These are phyloP conservation scores for Vinca minor DNA, from an alignment of 257 asterid species.

Conservation along the genomic window DNA sequence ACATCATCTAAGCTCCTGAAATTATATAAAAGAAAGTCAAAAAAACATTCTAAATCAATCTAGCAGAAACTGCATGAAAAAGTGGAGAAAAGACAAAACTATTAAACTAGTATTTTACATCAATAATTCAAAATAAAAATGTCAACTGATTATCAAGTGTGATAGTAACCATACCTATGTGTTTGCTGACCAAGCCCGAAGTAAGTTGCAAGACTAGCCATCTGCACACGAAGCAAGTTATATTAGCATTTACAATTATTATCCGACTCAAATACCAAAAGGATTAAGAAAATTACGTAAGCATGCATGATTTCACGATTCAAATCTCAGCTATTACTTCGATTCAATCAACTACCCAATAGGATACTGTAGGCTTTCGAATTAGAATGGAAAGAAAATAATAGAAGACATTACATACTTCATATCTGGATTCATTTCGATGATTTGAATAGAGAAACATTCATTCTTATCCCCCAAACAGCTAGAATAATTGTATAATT, in stretches of 20 bases:
- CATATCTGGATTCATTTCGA: too few species aligned
- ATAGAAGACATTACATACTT: background rate
- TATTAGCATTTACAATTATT: slow-evolving; percentile 8
- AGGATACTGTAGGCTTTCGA: background rate
- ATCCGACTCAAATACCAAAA: background rate
- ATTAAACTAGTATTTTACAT: too few species aligned
- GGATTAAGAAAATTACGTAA: background rate
- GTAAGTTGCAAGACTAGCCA: slow-evolving; percentile 85
- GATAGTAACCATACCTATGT: slow-evolving; percentile 50
- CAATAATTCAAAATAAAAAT: too few species aligned
- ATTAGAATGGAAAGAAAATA: background rate
- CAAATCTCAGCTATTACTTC: background rate
- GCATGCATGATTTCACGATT: too few species aligned
- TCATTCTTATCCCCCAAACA: background rate
- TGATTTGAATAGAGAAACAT: slow-evolving; percentile 5
- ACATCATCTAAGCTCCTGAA: slow-evolving; percentile 53
- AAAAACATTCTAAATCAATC: background rate
- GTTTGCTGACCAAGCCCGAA: slow-evolving; percentile 86
- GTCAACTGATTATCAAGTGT: too few species aligned
- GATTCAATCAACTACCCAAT: background rate
- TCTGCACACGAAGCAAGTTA: slow-evolving; percentile 41
- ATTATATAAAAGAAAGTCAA: background rate
- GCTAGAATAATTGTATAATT: too few species aligned
- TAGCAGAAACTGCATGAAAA: too few species aligned
- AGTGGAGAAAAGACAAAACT: too few species aligned